Base-by-base conservation (phyloP, 2,329 filamentous ascomycete species). In the Diaporthe sp. region DNA sequence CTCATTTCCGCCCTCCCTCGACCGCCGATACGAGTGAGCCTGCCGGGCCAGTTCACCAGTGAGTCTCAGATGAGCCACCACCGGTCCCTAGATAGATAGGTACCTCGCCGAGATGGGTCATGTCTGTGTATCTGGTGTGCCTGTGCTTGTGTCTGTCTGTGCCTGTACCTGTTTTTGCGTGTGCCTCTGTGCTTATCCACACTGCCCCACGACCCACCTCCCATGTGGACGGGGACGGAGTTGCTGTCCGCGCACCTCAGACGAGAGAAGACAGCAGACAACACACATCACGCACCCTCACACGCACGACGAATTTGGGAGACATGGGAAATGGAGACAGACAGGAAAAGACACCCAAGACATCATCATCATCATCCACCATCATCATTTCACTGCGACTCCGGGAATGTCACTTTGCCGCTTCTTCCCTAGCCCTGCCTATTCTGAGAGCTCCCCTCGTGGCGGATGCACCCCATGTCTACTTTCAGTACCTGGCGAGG, bases 131-230 rank as follows among this genome's bases (percentile, higher is more conserved):
- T 13, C 49, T 51, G 49, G 49, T 51, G 49, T 51, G 46, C 22
- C 46, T 53, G 8, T 28, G 55, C 31, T 37, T 31, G 42, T 51
- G 51, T 10, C 37, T 44, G n/a, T 62, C 37, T 44, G n/a, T 62
- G 34, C 42, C 31, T 34, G 17, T 31, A 28, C 25, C 42, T 46
- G 61, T 31, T 12, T 25, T 17, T 55, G 42, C 15, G 55, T 61
- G 69, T 51, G 28, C 42, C 31, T 62, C 42, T 73, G 46, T 19
- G 58, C 28, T 73, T 65, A 65, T 31, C 71, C 71, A 73, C 71
- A 57, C 58, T 28, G 61, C 70, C 70, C 70, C 55, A 53, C 34
- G n/a, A 57, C 37, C 58, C 58, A 57, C 58, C 58, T 44, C 22
- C 46, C 59, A 73, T 55, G 58, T 57, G 58, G 46, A 55, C 65